Conservation (phyloP, 208 protist species). For the Crithidia brevicula region DNA sequence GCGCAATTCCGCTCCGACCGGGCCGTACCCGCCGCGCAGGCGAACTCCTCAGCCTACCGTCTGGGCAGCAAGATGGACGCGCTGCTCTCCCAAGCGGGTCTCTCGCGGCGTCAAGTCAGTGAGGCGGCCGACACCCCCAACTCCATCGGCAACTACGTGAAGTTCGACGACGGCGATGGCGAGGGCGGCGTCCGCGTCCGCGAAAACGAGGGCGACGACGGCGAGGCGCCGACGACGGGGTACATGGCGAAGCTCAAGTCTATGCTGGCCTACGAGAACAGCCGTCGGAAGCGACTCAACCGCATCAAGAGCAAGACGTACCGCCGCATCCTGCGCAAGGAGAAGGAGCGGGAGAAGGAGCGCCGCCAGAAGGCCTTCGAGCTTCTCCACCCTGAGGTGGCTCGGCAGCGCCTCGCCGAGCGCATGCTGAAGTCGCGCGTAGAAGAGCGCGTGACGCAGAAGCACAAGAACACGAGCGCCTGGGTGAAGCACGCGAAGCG, state of each 20-base stretch:
- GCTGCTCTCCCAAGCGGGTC: slow-evolving; percentile 61
- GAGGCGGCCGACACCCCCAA: slow-evolving; percentile 30
- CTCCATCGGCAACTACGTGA: slow-evolving; percentile 44
- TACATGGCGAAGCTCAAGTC: slow-evolving; percentile 92
- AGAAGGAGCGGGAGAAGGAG: slow-evolving; percentile 90
- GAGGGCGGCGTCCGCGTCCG: slow-evolving; percentile 16
- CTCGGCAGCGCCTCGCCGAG: slow-evolving; percentile 69
- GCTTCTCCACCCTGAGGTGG: slow-evolving; percentile 88
- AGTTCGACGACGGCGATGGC: slow-evolving; percentile 33
- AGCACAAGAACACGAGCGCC: slow-evolving; percentile 93
- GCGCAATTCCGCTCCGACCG: slow-evolving; percentile 31
- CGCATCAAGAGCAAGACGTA: slow-evolving; percentile 95
- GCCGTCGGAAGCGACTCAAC: slow-evolving; percentile 85
- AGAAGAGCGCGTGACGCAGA: slow-evolving; percentile 90
- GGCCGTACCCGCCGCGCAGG: slow-evolving; percentile 8
- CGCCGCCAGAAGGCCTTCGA: slow-evolving; percentile 83
- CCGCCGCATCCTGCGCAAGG: slow-evolving; percentile 90
- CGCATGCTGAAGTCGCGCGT: slow-evolving; percentile 81
- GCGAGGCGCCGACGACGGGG: slow-evolving; percentile 39
- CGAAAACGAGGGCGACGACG: slow-evolving; percentile 16
- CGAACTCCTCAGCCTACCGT: slow-evolving; percentile 47
- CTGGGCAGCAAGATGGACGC: slow-evolving; percentile 60
- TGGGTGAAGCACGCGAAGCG: slow-evolving; percentile 92
- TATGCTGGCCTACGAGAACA: slow-evolving; percentile 90
- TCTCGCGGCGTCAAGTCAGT: slow-evolving; percentile 39